Conservation (phyloP, 2,329 filamentous ascomycete species). For the Chalara sp. region DNA sequence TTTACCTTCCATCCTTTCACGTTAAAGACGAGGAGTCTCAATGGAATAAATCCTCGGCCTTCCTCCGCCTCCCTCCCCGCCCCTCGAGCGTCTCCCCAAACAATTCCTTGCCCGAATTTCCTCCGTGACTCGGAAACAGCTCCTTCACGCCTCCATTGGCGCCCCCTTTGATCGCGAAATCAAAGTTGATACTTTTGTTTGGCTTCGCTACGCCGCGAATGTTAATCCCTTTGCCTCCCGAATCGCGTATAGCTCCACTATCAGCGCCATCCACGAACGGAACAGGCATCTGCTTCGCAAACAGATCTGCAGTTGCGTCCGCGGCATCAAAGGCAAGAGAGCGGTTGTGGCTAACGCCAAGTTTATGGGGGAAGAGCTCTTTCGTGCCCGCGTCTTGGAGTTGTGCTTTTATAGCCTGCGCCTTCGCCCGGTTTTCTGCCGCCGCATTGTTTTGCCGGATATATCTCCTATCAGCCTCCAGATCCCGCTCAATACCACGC, state of each 20-base stretch:
- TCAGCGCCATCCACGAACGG: conserved; percentile 41
- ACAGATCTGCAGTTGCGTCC: conserved; percentile 45
- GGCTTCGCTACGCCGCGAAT: conserved; percentile 54
- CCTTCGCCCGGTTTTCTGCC: conserved; percentile 36
- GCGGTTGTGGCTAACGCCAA: conserved; percentile 35
- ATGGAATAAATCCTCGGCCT: conserved; percentile 66
- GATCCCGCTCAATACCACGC: conserved; percentile 33
- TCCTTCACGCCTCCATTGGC: conserved; percentile 53
- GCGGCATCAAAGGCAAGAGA: conserved; percentile 46
- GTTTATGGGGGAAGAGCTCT: conserved; percentile 51
- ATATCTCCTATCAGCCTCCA: conserved; percentile 26
- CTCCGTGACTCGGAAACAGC: conserved; percentile 58
- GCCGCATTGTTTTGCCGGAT: conserved; percentile 13
- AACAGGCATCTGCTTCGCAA: conserved; percentile 40
- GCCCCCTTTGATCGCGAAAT: conserved; percentile 61
- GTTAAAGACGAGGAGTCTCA: conserved; percentile 30
- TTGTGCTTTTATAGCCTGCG: conserved; percentile 36
- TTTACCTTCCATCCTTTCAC: neutral
- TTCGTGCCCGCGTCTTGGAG: conserved; percentile 17
- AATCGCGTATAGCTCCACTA: conserved; percentile 10
- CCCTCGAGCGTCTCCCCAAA: conserved; percentile 56
- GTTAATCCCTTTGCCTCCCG: conserved; percentile 29
- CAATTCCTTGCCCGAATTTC: conserved; percentile 62
- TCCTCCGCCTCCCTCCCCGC: conserved; percentile 52
- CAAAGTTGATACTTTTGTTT: conserved; percentile 36